Conservation (phyloP, 345 rosid genomes). For the Cochlearia excelsa region DNA sequence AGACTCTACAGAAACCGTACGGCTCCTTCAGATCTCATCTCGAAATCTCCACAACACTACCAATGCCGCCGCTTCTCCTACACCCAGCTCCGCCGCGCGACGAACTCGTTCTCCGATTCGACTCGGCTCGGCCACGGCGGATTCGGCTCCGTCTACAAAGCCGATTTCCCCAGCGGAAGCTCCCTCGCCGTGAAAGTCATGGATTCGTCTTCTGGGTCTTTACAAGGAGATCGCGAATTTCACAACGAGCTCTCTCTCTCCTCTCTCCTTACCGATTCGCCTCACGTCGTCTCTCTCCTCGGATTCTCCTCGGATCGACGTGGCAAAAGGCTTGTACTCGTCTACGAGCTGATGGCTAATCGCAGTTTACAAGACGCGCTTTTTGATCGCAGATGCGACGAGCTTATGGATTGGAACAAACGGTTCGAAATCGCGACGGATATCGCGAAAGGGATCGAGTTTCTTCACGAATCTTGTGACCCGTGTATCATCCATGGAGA, state of each 20-base stretch:
- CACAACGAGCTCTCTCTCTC: conserved; percentile 76
- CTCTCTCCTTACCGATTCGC: conserved; percentile 54
- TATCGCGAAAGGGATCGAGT: conserved; percentile 72
- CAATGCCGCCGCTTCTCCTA: conserved; percentile 74
- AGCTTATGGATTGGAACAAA: conserved; percentile 59
- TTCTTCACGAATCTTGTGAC: conserved; percentile 60
- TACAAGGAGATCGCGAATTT: conserved; percentile 79
- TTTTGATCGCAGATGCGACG: conserved; percentile 65
- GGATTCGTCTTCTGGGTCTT: conserved; percentile 51
- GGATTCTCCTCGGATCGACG: conserved; percentile 69
- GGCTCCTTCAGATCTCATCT: conserved; percentile 62
- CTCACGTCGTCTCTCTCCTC: conserved; percentile 59
- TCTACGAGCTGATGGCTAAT: conserved; percentile 74
- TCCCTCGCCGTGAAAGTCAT: conserved; percentile 72
- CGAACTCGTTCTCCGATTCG: conserved; percentile 65
- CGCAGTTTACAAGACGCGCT: conserved; percentile 69
- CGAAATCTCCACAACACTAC: conserved; percentile 48
- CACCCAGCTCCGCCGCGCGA: conserved; percentile 71
- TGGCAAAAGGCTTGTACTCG: conserved; percentile 45
- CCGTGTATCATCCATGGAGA: conserved; percentile 69
- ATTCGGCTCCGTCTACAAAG: conserved; percentile 76
- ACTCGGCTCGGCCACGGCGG: conserved; percentile 93
- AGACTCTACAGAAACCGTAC: conserved; percentile 72
- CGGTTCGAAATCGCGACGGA: conserved; percentile 50
- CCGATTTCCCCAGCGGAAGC: conserved; percentile 37